Evolutionary conservation across 768 basidiomycete genomes (phyloP), one percentile per base, ranked within the genome.

Genomic region (Rhodotorula toruloides): DNA sequence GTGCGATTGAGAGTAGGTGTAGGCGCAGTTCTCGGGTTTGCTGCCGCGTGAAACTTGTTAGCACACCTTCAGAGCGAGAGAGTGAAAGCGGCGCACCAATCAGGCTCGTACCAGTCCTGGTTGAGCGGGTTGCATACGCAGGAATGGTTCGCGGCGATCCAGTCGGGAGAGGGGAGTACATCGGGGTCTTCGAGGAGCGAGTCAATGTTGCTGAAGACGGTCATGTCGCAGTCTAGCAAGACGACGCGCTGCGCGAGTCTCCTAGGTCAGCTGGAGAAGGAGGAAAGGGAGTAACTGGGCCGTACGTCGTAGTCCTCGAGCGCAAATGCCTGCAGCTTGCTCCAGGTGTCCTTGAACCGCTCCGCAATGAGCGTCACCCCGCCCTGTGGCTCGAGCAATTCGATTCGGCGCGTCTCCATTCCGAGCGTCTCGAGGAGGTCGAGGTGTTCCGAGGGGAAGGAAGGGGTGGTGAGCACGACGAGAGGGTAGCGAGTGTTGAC

Each of bases 91-190:
- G 29, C 70, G 76, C 59, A 82, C 94, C 94, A 99, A 76, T 97
- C 92, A 6, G 78, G 73, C 12, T 92, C 92, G 78, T 99, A 99
- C 76, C 91, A 89, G 5, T 81, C 67, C 27, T 93, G 76, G 74
- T 85, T 86, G 47, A 86, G 83, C 8, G 93, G 94, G 77, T 99
- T 99, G 79, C 94, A 99, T 9, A 91, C 86, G 75, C 94, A 99
- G 16, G 85, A 91, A 71, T 94, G 93, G 0, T 80, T 83, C 2
- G 91, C 91, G 10, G 90, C 94, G 63, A 97, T 93, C 77, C 86
- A 85, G 68, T 85, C 88, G 27, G 58, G 5, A 61, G 81, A 81
- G 7, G 93, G 79, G 34, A 79, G 74, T 17, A 84, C 56, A 22
- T 81, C n/a, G 12, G 21, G 19, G 48, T 59, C 58, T 27, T 50